Evolutionary conservation across 345 rosid species (phyloP).

Genomic region (Clausena lansium): DNA sequence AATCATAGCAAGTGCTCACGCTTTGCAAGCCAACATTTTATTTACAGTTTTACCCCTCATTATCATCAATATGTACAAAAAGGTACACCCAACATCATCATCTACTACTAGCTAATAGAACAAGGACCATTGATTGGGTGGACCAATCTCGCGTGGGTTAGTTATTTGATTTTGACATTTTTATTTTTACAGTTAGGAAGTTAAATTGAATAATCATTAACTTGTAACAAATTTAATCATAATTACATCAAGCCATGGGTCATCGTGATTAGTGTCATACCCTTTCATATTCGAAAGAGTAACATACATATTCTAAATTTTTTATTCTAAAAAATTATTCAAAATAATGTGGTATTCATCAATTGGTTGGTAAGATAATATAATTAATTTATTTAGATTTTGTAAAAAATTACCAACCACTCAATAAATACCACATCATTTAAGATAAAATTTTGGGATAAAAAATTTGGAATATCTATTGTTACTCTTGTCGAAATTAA

Average conservation of each 20-base stretch:
- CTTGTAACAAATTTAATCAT: background rate
- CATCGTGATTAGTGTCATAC: background rate
- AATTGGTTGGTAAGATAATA: too few species aligned
- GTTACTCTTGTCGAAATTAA: too few species aligned
- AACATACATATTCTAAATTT: too few species aligned
- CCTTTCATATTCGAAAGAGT: too few species aligned
- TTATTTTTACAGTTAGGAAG: constrained; percentile 9
- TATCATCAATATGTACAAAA: constrained; percentile 24
- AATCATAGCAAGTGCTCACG: constrained; percentile 53
- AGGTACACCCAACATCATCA: constrained; percentile 30
- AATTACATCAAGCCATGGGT: background rate
- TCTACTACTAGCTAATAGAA: background rate
- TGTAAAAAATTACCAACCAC: too few species aligned
- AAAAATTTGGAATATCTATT: too few species aligned
- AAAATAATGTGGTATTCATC: too few species aligned
- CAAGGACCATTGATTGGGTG: constrained; percentile 35
- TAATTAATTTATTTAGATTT: too few species aligned
- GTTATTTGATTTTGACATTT: constrained; percentile 31
- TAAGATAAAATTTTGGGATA: too few species aligned
- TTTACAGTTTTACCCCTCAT: constrained; percentile 25
- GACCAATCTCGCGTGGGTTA: constrained; percentile 33
- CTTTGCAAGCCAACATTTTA: constrained; percentile 11
- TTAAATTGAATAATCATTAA: constrained; percentile 13
- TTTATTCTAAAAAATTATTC: too few species aligned
- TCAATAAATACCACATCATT: too few species aligned